Conservation (phyloP, 148 eudicot genomes). For the Nyssa sinensis region DNA sequence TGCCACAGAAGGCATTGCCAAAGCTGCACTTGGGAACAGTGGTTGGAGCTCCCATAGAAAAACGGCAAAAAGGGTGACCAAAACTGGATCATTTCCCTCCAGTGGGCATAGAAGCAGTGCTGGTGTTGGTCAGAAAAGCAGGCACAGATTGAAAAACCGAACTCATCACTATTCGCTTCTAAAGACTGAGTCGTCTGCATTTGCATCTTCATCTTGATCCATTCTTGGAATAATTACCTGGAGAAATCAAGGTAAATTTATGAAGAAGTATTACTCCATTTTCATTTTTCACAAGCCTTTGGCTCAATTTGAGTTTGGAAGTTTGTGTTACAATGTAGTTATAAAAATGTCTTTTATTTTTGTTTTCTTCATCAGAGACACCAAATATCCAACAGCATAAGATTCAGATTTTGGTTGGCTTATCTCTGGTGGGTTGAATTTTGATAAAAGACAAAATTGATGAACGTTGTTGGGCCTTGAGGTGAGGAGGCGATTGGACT, state of each 20-base stretch:
- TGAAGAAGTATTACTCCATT: background rate
- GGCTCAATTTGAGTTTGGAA: background rate
- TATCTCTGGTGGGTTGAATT: background rate
- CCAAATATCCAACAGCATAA: background rate
- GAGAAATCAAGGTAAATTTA: background rate
- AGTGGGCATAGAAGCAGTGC: slow-evolving; percentile 28
- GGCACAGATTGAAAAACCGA: slow-evolving; percentile 37
- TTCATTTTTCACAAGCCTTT: background rate
- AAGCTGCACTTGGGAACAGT: slow-evolving; percentile 61
- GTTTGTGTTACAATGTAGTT: background rate
- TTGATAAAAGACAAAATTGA: background rate
- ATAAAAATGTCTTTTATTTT: background rate
- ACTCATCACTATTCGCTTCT: slow-evolving; percentile 22
- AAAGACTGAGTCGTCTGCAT: slow-evolving; percentile 21
- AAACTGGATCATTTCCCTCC: slow-evolving; percentile 33
- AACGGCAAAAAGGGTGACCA: slow-evolving; percentile 42
- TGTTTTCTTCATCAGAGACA: background rate
- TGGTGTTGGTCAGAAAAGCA: slow-evolving; percentile 37
- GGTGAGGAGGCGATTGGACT: background rate
- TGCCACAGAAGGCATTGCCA: slow-evolving; percentile 51
- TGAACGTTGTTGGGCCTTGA: background rate
- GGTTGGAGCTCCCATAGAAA: slow-evolving; percentile 42
- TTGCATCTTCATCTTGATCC: slow-evolving; percentile 10
- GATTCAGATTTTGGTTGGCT: too few relatives aligned
- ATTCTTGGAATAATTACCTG: background rate